A percentile compares a stretch with the other conserved stretches of the same genome.
These are phyloP conservation scores for Kwoniella europaea DNA, from an alignment of 768 basidiomycete genomes.

Conservation along the genomic window DNA sequence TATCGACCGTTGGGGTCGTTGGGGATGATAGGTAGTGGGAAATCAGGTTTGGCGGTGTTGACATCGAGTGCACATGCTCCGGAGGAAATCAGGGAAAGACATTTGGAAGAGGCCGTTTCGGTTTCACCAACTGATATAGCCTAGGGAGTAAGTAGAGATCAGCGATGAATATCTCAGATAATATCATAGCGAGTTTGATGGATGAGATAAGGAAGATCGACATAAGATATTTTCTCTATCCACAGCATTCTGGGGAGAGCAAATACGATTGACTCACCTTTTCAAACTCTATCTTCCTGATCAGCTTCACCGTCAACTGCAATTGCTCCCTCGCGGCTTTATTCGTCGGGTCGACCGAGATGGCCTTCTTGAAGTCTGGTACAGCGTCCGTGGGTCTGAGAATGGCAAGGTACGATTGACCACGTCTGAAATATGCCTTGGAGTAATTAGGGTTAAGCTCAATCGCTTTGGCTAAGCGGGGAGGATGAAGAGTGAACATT, in stretches of 20 bases:
- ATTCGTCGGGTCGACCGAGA: constrained; percentile 84
- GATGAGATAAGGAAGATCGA: no score
- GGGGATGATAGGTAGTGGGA: constrained; percentile 73
- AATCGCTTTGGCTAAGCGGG: constrained; percentile 75
- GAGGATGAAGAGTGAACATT: background rate
- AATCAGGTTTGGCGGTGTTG: constrained; percentile 61
- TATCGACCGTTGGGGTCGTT: constrained; percentile 63
- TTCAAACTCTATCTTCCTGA: constrained; percentile 87
- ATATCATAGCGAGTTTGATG: no score
- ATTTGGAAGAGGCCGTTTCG: constrained; percentile 74
- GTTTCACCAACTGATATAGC: constrained; percentile 93
- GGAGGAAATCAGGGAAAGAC: constrained; percentile 75
- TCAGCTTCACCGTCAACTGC: constrained; percentile 85
- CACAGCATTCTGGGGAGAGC: no score
- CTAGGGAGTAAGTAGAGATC: background rate
- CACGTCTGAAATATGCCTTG: constrained; percentile 75
- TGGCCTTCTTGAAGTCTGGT: constrained; percentile 81
- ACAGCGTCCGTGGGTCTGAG: constrained; percentile 85
- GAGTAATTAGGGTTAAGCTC: constrained; percentile 84
- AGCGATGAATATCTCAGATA: background rate
- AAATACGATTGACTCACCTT: constrained; percentile 64
- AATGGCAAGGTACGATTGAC: constrained; percentile 86
- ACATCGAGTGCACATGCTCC: constrained; percentile 81
- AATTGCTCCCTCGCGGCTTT: constrained; percentile 78
- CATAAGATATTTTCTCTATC: no score